phyloP scores from a whole-genome alignment of 2,329 filamentous ascomycete species.

The Leptographium galeiforme region DNA sequence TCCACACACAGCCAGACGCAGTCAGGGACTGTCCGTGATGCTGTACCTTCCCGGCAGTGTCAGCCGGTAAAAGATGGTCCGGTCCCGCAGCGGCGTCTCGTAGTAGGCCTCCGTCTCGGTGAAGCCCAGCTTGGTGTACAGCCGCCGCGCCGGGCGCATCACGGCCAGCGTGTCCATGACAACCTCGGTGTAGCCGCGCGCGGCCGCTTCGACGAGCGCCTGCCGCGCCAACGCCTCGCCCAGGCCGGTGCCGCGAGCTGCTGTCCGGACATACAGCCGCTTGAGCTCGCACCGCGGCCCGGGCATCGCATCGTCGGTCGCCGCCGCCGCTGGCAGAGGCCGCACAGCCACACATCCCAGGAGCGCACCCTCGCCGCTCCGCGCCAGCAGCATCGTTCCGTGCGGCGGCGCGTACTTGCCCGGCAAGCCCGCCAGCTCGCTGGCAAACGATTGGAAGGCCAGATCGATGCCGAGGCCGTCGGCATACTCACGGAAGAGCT shows the following conservation, averaged over 20 bases:
- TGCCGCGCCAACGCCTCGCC: constrained; percentile 3
- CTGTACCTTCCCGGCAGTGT: no score
- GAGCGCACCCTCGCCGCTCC: not conserved
- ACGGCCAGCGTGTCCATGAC: constrained; percentile 10
- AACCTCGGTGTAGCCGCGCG: constrained; percentile 4
- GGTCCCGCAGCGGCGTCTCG: constrained; percentile 6
- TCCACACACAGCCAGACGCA: no score
- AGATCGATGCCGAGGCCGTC: constrained; percentile 10
- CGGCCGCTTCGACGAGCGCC: not conserved
- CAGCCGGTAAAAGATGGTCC: constrained; percentile 5
- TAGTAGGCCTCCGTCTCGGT: constrained; percentile 11
- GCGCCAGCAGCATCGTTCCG: constrained; percentile 6
- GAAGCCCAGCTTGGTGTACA: constrained; percentile 35
- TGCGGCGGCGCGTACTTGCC: constrained; percentile 6
- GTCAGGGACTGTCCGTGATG: no score
- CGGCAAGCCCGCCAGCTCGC: constrained; percentile 8
- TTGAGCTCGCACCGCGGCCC: constrained; percentile 8
- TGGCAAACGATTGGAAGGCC: constrained; percentile 9
- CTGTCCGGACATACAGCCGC: constrained; percentile 7
- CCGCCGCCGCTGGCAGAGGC: not conserved
- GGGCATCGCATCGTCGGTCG: not conserved
- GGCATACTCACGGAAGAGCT: constrained; percentile 9
- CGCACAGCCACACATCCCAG: constrained; percentile 8
- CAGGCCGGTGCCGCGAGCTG: constrained; percentile 7
- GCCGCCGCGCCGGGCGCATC: constrained; percentile 19